Percentiles rank a stretch among this genome's conserved stretches.
phyloP scores from a whole-genome alignment of 495 filamentous ascomycete species.

The Neurospora sp. region DNA sequence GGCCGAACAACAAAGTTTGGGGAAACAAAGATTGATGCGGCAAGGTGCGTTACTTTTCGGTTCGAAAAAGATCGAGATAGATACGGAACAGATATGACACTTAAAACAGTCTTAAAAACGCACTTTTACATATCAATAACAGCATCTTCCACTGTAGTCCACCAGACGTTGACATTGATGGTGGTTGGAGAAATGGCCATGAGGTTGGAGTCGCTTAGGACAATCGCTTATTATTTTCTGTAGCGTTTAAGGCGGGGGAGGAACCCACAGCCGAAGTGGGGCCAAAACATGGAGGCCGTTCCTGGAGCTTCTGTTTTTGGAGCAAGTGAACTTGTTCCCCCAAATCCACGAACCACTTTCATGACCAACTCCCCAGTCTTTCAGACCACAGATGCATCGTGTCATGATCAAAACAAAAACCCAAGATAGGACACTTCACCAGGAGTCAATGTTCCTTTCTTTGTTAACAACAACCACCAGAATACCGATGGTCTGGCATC shows the following conservation, averaged over 20 bases:
- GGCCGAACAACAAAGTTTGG: too few relatives aligned
- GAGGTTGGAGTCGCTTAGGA: neutral
- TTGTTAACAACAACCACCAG: neutral
- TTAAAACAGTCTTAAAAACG: too few relatives aligned
- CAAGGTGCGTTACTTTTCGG: neutral
- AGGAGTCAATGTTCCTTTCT: too few relatives aligned
- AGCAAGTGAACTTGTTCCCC: neutral
- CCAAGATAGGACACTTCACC: too few relatives aligned
- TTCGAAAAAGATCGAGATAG: too few relatives aligned
- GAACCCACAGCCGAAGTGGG: neutral
- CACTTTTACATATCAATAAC: too few relatives aligned
- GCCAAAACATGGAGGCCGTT: neutral
- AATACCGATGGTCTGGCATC: neutral
- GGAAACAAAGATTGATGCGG: too few relatives aligned
- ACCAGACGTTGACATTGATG: neutral
- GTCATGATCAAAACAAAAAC: neutral
- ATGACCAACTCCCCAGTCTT: neutral
- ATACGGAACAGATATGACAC: too few relatives aligned
- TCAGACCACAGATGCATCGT: neutral
- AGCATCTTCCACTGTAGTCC: too few relatives aligned
- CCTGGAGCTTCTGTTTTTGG: neutral
- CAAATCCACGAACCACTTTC: neutral
- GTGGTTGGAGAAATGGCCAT: neutral
- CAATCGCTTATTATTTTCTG: neutral
- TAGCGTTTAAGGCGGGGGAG: neutral